Conservation (phyloP, 768 basidiomycete species). For the Podaxis rugospora region DNA sequence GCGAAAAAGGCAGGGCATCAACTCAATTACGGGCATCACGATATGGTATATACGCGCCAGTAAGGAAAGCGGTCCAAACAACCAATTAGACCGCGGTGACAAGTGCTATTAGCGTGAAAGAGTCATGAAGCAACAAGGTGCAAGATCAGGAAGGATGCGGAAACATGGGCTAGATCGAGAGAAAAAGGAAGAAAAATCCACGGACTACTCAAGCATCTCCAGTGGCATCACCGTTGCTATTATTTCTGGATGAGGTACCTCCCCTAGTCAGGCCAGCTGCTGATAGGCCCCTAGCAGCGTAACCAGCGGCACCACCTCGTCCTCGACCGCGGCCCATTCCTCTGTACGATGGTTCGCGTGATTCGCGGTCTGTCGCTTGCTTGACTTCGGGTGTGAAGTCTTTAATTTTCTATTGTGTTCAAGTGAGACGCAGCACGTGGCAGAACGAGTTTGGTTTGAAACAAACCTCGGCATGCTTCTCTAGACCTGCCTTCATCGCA, state of each 20-base stretch:
- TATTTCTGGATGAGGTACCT: constrained; percentile 8
- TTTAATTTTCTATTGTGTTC: constrained; percentile 54
- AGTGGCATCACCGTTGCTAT: not conserved
- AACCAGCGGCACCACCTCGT: constrained; percentile 53
- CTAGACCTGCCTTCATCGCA: constrained; percentile 74
- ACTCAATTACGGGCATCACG: not conserved
- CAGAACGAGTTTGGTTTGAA: not conserved
- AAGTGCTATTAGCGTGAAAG: not conserved
- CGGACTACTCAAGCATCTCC: constrained; percentile 1
- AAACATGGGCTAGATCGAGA: not conserved
- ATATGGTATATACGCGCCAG: constrained; percentile 6
- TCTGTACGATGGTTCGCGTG: constrained; percentile 30
- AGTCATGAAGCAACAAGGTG: not conserved
- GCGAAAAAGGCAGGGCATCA: not conserved
- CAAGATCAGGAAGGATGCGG: not conserved
- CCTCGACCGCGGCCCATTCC: constrained; percentile 29
- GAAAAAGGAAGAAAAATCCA: not conserved
- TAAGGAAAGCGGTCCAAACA: not conserved
- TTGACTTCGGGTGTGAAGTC: constrained; percentile 64
- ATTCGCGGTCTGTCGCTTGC: constrained; percentile 60
- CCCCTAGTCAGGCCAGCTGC: constrained; percentile 62
- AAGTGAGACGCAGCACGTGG: constrained; percentile 10
- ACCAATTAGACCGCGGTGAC: not conserved
- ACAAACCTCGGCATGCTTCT: constrained; percentile 68
- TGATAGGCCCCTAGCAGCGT: constrained; percentile 60